phyloP scores from a whole-genome alignment of 2,329 filamentous ascomycete genomes.

The Hymenoscyphus linearis region DNA sequence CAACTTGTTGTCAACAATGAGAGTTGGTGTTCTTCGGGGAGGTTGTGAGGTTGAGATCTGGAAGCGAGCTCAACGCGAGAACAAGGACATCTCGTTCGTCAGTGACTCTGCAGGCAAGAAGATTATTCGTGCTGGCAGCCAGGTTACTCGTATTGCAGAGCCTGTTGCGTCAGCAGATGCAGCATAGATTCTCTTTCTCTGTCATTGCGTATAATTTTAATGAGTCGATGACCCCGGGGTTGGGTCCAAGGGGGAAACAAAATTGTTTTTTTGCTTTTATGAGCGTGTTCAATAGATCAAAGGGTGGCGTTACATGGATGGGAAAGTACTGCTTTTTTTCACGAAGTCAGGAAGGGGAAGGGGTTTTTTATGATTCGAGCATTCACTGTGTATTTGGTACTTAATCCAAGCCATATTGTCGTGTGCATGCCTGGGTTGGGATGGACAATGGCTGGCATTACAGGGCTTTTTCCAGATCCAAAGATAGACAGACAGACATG shows the following conservation, averaged over 20 bases:
- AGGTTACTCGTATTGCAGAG: constrained; percentile 77
- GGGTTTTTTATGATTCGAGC: background rate
- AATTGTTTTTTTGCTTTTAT: constrained; percentile 12
- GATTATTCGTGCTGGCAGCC: constrained; percentile 78
- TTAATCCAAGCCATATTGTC: background rate
- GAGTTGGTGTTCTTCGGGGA: constrained; percentile 78
- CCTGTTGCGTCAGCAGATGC: constrained; percentile 80
- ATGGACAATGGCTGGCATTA: background rate
- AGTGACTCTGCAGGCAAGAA: constrained; percentile 77
- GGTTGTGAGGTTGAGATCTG: constrained; percentile 89
- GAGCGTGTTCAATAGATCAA: constrained; percentile 15
- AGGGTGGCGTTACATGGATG: constrained; percentile 10
- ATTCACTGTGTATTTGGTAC: background rate
- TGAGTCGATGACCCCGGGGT: constrained; percentile 10
- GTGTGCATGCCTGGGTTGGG: background rate
- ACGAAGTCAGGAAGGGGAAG: background rate
- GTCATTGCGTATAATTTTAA: constrained; percentile 9
- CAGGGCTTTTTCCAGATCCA: background rate
- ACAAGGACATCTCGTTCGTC: constrained; percentile 74
- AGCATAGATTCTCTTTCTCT: constrained; percentile 45
- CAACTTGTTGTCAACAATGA: constrained; percentile 83
- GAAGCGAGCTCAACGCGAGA: constrained; percentile 80
- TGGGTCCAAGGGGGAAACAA: constrained; percentile 1
- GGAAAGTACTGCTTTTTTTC: too few species aligned
- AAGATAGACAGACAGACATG: background rate